Evolutionary conservation across 2,329 filamentous ascomycete genomes (phyloP), one percentile per base, ranked within the genome.

Genomic region (Orbilia blumenaviensis): DNA sequence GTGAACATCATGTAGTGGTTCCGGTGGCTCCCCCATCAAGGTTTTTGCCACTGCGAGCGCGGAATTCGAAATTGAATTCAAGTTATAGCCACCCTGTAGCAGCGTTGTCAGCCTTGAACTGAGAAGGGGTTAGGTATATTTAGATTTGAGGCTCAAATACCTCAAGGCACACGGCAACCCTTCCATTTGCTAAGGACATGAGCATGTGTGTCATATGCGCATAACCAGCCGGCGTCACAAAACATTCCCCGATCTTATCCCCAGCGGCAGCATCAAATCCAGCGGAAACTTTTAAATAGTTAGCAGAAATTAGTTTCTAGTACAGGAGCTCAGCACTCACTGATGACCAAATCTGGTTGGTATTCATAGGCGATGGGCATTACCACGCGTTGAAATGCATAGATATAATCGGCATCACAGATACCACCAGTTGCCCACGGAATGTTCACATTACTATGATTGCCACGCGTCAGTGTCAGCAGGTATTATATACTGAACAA

Each of bases 161-260:
- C 83, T 99, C 95, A 1, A 99, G 86, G 81, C 94, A 97, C 7
- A 97, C 94, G 1, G 92, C 92, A 12, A 99, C 87, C 81, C 94
- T 97, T 27, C 95, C 95, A 48, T 90, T 87, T 0, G 95, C 94
- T 18, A 99, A 86, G 1, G 92, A 93, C 94, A 97, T 98, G 54
- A 99, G 88, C 94, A 98, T 97, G 81, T 97, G 93, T 14, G 95
- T 98, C 95, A 99, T 98, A 81, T 99, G 94, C 12, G 94, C 92
- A 82, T 98, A 99, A 81, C 95, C 96, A 3, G 89, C 84, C 0
- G 95, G 95, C 0, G 93, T 91, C 3, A 99, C 95, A 81, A 93
- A 94, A 82, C 95, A 99, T 32, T 92, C 93, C 60, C 95, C 95
- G 1, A 99, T 87, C 81, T 95, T 90, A 82, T 99, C 95, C 10